phyloP scores from a whole-genome alignment of 805 yeast genomes.

The Pichia heedii region DNA sequence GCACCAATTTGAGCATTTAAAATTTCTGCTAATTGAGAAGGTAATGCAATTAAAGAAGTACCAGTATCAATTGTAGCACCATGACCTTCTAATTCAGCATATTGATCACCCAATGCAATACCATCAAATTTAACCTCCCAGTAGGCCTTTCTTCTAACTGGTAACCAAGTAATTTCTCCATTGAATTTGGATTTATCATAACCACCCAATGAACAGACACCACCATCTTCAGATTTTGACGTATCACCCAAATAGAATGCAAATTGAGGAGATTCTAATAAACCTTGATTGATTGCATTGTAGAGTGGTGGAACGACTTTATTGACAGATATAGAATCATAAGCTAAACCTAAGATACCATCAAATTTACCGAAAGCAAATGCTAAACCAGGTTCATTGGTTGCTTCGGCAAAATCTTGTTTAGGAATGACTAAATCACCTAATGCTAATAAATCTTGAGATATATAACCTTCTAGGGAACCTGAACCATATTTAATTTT shows the following conservation, averaged over 20 bases:
- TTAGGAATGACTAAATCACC: conserved; percentile 80
- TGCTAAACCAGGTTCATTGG: conserved; percentile 94
- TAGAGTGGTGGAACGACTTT: conserved; percentile 89
- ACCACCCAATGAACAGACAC: conserved; percentile 95
- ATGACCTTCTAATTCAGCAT: conserved; percentile 66
- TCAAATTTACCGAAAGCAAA: conserved; percentile 98
- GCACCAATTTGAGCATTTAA: conserved; percentile 96
- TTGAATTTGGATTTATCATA: conserved; percentile 63
- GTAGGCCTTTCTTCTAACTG: conserved; percentile 98
- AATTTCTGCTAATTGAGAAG: conserved; percentile 92
- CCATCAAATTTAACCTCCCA: conserved; percentile 97
- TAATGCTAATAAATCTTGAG: conserved; percentile 71
- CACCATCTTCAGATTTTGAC: conserved; percentile 63
- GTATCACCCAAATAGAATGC: conserved; percentile 86
- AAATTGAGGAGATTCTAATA: conserved; percentile 77
- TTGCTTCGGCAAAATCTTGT: conserved; percentile 96
- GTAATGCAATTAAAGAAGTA: conserved; percentile 90
- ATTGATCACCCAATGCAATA: conserved; percentile 85
- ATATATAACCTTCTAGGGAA: conserved; percentile 81
- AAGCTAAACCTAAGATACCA: conserved; percentile 93
- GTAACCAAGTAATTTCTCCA: conserved; percentile 91
- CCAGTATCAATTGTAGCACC: conserved; percentile 99
- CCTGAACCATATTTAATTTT: conserved; percentile 91
- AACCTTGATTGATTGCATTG: conserved; percentile 74
- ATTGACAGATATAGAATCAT: conserved; percentile 84